Percentiles rank a stretch among this genome's conserved stretches.
phyloP scores from a whole-genome alignment of 306 rosid species.

The Cajanus cajan region DNA sequence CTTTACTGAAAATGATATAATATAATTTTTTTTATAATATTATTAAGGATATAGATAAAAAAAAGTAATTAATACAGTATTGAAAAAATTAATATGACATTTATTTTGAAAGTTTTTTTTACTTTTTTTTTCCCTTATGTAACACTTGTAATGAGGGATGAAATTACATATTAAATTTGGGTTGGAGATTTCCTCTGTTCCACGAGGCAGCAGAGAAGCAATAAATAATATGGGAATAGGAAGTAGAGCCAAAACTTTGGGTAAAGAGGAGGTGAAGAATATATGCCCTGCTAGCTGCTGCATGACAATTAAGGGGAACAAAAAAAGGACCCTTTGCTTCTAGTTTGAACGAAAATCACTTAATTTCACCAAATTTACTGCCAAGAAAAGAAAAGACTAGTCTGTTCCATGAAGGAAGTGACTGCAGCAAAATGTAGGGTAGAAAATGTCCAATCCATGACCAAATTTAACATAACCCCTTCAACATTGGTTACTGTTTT shows the following conservation, averaged over 20 bases:
- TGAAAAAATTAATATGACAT: no score
- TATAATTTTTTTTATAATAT: no score
- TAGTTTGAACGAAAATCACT: slow-evolving; percentile 26
- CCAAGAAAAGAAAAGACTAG: slow-evolving; percentile 36
- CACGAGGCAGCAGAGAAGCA: neutral
- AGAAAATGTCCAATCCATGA: slow-evolving; percentile 34
- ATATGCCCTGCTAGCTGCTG: slow-evolving; percentile 13
- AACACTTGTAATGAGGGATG: no score
- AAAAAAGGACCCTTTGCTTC: slow-evolving; percentile 1
- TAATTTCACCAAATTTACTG: slow-evolving; percentile 21
- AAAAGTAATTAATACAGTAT: no score
- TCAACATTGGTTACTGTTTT: slow-evolving; percentile 26
- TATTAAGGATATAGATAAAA: no score
- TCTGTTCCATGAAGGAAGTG: slow-evolving; percentile 14
- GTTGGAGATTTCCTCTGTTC: neutral
- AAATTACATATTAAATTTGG: no score
- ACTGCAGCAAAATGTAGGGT: slow-evolving; percentile 35
- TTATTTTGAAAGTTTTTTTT: no score
- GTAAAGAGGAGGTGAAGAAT: neutral
- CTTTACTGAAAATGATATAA: no score
- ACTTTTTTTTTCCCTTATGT: no score
- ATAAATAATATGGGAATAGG: slow-evolving; percentile 4
- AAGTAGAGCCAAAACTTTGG: slow-evolving; percentile 23
- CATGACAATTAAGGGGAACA: neutral
- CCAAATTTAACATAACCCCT: slow-evolving; percentile 30